These are phyloP conservation scores for Lipomyces oligophaga DNA, from an alignment of 805 yeast species.

Conservation along the genomic window DNA sequence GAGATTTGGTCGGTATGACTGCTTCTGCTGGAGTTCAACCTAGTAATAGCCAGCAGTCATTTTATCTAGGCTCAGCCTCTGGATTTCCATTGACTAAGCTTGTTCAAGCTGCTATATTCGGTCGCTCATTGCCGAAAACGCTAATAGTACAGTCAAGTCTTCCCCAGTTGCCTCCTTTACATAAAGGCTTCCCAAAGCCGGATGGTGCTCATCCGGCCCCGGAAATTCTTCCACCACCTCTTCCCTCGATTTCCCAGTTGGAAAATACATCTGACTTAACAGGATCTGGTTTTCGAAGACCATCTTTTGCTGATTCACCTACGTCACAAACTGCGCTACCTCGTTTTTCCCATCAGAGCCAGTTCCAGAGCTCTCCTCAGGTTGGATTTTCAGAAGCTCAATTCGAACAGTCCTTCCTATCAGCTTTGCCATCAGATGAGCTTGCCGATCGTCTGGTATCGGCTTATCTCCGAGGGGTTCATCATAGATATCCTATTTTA, in stretches of 20 bases:
- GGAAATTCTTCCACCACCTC: conserved; percentile 4
- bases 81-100: conserved; percentile 26
- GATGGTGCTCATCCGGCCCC: conserved; percentile 1
- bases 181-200: neutral
- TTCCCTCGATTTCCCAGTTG: neutral
- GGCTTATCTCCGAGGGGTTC: conserved; percentile 22
- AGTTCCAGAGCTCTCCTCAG: conserved; percentile 1
- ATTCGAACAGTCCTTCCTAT: conserved; percentile 8
- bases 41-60: conserved; percentile 7
- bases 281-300: neutral
- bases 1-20: conserved; percentile 18
- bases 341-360: neutral
- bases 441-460: conserved; percentile 18
- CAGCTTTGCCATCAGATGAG: conserved; percentile 11
- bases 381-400: conserved; percentile 6
- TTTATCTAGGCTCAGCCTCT: conserved; percentile 25
- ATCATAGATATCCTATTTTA: conserved; percentile 23
- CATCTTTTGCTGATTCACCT: neutral
- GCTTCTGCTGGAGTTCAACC: too few relatives aligned
- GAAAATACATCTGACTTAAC: neutral
- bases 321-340: neutral
- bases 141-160: conserved; percentile 12
- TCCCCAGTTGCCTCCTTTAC: conserved; percentile 14
- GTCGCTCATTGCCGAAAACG: conserved; percentile 11
- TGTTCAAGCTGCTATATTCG: conserved; percentile 26